phyloP scores from a whole-genome alignment of 805 yeast species.

The Tetrapisispora nanseiensis region DNA sequence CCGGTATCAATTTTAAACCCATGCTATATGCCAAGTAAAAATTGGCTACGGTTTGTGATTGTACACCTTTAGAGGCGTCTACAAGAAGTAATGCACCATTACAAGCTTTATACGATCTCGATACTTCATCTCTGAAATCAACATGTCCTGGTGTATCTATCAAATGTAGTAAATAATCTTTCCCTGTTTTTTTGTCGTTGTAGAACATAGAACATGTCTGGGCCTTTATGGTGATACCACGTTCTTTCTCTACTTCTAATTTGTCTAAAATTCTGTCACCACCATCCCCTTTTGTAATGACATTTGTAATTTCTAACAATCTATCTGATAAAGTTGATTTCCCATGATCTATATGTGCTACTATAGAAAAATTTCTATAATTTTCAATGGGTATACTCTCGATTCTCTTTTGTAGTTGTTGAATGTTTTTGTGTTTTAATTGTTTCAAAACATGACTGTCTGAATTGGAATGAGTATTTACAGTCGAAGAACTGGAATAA shows the following conservation, averaged over 20 bases:
- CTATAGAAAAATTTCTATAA: conserved; percentile 85
- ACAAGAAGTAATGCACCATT: conserved; percentile 86
- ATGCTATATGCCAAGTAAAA: conserved; percentile 82
- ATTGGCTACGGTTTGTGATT: conserved; percentile 98
- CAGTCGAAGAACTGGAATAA: background rate
- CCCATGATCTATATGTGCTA: conserved; percentile 90
- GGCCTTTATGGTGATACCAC: conserved; percentile 96
- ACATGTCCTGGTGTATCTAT: conserved; percentile 99
- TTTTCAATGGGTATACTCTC: conserved; percentile 71
- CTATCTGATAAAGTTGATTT: conserved; percentile 87
- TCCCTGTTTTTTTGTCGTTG: conserved; percentile 39
- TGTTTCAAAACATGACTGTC: conserved; percentile 2
- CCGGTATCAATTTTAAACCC: conserved; percentile 74
- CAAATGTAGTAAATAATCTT: conserved; percentile 76
- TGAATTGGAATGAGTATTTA: background rate
- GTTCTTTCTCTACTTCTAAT: conserved; percentile 86
- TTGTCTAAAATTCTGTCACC: conserved; percentile 75
- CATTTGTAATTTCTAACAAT: conserved; percentile 79
- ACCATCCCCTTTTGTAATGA: conserved; percentile 51
- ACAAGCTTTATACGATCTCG: conserved; percentile 90
- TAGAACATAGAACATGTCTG: conserved; percentile 94
- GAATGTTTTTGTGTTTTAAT: background rate
- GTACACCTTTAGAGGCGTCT: conserved; percentile 94
- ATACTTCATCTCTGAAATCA: conserved; percentile 81
- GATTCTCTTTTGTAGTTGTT: conserved; percentile 44